phyloP scores from a whole-genome alignment of 2,329 filamentous ascomycete genomes.

The Talaromyces rugulosus region DNA sequence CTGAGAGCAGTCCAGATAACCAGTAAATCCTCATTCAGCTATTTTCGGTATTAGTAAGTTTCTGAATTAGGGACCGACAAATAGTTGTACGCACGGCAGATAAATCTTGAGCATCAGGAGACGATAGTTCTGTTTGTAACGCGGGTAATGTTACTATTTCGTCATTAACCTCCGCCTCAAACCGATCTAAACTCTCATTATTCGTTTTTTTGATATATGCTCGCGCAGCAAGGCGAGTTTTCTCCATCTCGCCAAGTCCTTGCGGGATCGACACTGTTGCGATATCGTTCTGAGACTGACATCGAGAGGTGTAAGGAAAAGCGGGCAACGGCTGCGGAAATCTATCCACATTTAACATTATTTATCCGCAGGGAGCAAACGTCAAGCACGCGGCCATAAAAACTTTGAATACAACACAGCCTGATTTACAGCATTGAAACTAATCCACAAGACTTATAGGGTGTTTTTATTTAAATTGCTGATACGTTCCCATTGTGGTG shows the following conservation, averaged over 20 bases:
- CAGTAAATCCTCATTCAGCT: constrained; percentile 29
- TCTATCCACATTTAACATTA: not conserved
- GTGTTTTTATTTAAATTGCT: too few relatives aligned
- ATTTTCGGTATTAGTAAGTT: not conserved
- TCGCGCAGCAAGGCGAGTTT: constrained; percentile 24
- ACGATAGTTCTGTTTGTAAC: constrained; percentile 29
- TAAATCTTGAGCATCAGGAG: constrained; percentile 14
- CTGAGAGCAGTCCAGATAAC: constrained; percentile 23
- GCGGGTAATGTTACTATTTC: constrained; percentile 12
- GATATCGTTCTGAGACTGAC: not conserved
- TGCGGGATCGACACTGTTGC: not conserved
- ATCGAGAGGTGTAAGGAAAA: not conserved
- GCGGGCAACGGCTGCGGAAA: not conserved
- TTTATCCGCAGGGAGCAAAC: not conserved
- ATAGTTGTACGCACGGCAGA: not conserved
- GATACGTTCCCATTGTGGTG: not conserved
- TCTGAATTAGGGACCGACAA: not conserved
- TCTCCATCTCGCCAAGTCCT: constrained; percentile 9
- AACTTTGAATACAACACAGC: not conserved
- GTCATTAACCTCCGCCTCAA: not conserved
- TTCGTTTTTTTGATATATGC: constrained; percentile 16
- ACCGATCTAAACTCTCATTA: not conserved
- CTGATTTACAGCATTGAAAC: not conserved
- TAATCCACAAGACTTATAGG: not conserved
- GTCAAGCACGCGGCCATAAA: not conserved